Evolutionary conservation across 2,329 filamentous ascomycete species (phyloP), one percentile per base, ranked within the genome.

Genomic region (Neurospora crassa): DNA sequence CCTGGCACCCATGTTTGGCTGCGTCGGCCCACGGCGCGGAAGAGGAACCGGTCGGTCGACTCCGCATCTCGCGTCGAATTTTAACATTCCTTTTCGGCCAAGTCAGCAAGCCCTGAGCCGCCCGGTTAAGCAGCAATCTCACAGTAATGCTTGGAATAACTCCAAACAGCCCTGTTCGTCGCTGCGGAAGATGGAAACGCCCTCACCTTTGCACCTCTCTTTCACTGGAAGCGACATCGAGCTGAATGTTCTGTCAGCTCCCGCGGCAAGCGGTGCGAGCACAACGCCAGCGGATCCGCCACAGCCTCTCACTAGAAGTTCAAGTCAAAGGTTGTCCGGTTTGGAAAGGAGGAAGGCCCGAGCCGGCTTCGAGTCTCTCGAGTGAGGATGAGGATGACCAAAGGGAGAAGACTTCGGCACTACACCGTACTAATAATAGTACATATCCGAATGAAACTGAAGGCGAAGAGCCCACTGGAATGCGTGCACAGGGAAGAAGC

Each of bases 1-100:
- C 29, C 68, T 74, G 16, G 70, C 72, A 0, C 72, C 73, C 1
- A 37, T 74, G 6, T 1, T 72, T 7, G 72, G 71, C 4, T 73
- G 72, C 42, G 24, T 72, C 3, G 70, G 72, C 14, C 67, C 72
- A 1, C 34, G 68, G 1, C 67, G 72, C 3, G 8, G 24, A 34
- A 29, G 14, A 34, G 18, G 11, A 7, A 68, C 37, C 20, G 37
- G 24, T 34, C 53, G 14, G 14, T 63, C 53, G 29, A 63, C 53
- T 1, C 53, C 53, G 16, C 4, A 8, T 16, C 14, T 8, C 3
- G 18, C 10, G 2, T 18, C 53, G 3, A 29, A 63, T 8, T 34
- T 53, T 2, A 29, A 34, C 6, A 1, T 18, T 34, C 24, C 24
- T 34, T 6, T 29, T 4, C 53, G 1, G 1, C 53, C 3, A 7